These are phyloP conservation scores for Lasiosphaeriaceae sp. DNA, from an alignment of 495 filamentous ascomycete species.

Conservation along the genomic window DNA sequence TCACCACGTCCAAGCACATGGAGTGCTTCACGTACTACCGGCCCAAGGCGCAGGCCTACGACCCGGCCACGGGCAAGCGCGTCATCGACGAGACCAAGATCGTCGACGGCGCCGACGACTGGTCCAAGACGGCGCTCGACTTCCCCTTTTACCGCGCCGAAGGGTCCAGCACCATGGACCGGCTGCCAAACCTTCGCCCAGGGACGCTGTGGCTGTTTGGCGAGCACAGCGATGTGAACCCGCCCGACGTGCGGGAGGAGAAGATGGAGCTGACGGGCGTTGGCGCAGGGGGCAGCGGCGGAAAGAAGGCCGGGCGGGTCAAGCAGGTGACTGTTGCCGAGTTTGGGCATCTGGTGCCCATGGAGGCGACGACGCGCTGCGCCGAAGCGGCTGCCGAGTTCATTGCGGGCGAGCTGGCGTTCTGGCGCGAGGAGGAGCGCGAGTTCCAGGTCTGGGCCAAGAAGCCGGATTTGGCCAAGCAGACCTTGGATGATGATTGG, in stretches of 20 bases:
- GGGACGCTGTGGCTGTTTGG: constrained; percentile 84
- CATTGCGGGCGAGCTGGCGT: constrained; percentile 57
- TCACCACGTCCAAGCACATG: constrained; percentile 62
- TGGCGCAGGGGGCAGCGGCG: constrained; percentile 67
- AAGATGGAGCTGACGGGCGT: constrained; percentile 64
- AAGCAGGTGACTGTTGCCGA: constrained; percentile 60
- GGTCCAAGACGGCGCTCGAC: not conserved
- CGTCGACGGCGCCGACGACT: constrained; percentile 12
- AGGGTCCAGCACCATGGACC: constrained; percentile 53
- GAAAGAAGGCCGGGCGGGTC: constrained; percentile 62
- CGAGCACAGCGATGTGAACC: constrained; percentile 57
- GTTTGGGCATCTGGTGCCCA: constrained; percentile 77
- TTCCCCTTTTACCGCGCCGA: constrained; percentile 78
- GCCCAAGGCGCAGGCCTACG: constrained; percentile 29
- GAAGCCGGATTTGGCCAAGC: constrained; percentile 46
- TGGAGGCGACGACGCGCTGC: constrained; percentile 67
- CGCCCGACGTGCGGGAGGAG: constrained; percentile 42
- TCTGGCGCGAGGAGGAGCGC: constrained; percentile 62
- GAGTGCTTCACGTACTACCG: constrained; percentile 56
- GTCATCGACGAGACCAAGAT: constrained; percentile 12
- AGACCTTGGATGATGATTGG: constrained; percentile 43
- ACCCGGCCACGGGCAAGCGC: constrained; percentile 18
- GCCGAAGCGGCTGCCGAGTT: constrained; percentile 61
- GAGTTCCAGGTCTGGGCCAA: constrained; percentile 54
- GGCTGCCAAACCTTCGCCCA: constrained; percentile 68